These are phyloP conservation scores for Arthrocladium fulminans DNA, from an alignment of 2,329 filamentous ascomycete genomes.

Conservation along the genomic window DNA sequence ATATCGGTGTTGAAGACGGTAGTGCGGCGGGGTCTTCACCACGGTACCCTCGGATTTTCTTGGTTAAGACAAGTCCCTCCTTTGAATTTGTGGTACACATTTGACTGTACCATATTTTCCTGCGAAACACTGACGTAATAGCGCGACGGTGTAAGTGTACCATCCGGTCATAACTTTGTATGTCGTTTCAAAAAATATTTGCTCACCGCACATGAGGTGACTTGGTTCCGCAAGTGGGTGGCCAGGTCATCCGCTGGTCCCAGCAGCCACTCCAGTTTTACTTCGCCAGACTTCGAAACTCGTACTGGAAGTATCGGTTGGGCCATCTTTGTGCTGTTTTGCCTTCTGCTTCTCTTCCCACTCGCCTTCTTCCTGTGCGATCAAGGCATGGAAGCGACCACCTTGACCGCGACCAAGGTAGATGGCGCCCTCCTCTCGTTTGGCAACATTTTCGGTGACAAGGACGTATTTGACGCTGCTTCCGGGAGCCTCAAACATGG, in stretches of 20 bases:
- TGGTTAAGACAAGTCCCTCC: too few relatives aligned
- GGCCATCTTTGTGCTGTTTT: conserved; percentile 20
- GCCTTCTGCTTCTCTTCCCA: conserved; percentile 38
- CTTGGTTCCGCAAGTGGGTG: too few relatives aligned
- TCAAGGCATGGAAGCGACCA: conserved; percentile 42
- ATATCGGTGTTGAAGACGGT: too few relatives aligned
- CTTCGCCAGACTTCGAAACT: conserved; percentile 40
- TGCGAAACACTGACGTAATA: too few relatives aligned
- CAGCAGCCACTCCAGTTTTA: conserved; percentile 27
- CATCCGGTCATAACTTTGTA: too few relatives aligned
- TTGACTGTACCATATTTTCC: too few relatives aligned
- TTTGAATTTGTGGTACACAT: too few relatives aligned
- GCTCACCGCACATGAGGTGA: too few relatives aligned
- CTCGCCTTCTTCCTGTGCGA: conserved; percentile 42
- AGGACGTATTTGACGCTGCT: conserved; percentile 61
- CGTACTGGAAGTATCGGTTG: conserved; percentile 15
- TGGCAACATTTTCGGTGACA: conserved; percentile 61
- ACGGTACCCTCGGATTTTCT: too few relatives aligned
- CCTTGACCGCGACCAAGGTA: conserved; percentile 46
- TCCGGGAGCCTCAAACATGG: conserved; percentile 70
- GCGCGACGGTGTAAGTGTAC: too few relatives aligned
- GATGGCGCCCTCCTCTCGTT: conserved; percentile 48
- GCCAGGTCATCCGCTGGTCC: conserved; percentile 17
- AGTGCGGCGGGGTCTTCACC: too few relatives aligned
- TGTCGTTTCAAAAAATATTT: background rate